These are phyloP conservation scores for Leccinum incarnatum DNA, from an alignment of 768 basidiomycete genomes.

Conservation along the genomic window DNA sequence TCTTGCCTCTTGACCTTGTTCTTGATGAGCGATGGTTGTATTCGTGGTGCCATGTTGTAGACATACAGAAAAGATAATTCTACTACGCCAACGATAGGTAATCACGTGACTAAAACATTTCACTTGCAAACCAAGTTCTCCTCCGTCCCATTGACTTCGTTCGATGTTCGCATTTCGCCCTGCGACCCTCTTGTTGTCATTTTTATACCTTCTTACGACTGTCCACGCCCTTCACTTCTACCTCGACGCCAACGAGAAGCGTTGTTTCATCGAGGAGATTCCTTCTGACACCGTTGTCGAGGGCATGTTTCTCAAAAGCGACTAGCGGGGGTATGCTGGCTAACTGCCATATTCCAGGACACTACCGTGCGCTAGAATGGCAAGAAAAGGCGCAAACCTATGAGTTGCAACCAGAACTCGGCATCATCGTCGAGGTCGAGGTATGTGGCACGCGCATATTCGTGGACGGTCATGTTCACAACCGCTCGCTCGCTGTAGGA, in stretches of 20 bases:
- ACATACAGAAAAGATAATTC: background rate
- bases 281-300: constrained; percentile 95
- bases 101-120: constrained; percentile 20
- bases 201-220: constrained; percentile 41
- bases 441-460: constrained; percentile 43
- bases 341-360: constrained; percentile 51
- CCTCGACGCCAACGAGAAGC: constrained; percentile 87
- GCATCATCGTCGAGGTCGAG: constrained; percentile 88
- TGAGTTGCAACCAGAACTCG: constrained; percentile 68
- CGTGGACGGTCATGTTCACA: background rate
- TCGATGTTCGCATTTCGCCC: constrained; percentile 26
- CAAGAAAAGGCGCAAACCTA: constrained; percentile 68
- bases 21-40: constrained; percentile 68
- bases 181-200: constrained; percentile 33
- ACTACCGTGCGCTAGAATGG: constrained; percentile 94
- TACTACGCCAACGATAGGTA: background rate
- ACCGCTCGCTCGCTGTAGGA: constrained; percentile 52
- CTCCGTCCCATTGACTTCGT: background rate
- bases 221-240: constrained; percentile 92
- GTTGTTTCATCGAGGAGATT: constrained; percentile 96
- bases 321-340: background rate
- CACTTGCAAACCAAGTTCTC: background rate
- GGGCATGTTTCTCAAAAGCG: constrained; percentile 46
- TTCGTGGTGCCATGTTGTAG: constrained; percentile 47
- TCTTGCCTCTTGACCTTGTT: constrained; percentile 91